phyloP scores from a whole-genome alignment of 179 eudicot genomes.

The Gypsophila paniculata region DNA sequence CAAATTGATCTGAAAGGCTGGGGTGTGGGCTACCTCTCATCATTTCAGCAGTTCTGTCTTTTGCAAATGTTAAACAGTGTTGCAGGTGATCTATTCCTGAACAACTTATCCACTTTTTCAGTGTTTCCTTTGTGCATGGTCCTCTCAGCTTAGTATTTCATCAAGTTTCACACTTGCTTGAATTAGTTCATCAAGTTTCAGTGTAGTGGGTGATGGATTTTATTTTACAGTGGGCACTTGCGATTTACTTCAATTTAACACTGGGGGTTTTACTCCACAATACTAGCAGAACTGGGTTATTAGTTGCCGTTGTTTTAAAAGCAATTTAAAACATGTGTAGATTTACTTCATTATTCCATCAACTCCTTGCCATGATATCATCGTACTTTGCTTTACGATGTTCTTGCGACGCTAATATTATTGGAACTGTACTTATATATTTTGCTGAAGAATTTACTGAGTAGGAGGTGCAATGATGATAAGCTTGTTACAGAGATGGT shows the following conservation, averaged over 20 bases:
- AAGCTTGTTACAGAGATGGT: neutral
- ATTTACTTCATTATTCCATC: neutral
- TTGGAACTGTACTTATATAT: neutral
- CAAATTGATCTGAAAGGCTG: constrained; percentile 98
- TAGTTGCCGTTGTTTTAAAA: neutral
- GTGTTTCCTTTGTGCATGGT: neutral
- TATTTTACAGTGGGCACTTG: neutral
- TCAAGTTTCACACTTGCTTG: no score
- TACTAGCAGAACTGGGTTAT: no score
- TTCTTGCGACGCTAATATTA: neutral
- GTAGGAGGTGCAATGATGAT: constrained; percentile 1
- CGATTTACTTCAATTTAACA: neutral
- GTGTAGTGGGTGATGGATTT: neutral
- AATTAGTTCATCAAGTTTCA: neutral
- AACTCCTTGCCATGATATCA: neutral
- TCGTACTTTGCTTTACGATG: neutral
- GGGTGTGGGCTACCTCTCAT: constrained; percentile 84
- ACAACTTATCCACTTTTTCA: neutral
- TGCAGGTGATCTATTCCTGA: constrained; percentile 55
- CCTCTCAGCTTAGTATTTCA: neutral
- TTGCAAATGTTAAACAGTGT: constrained; percentile 94
- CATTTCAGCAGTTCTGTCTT: constrained; percentile 94
- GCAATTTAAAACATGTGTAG: neutral
- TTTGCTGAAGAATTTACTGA: neutral
- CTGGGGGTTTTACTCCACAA: neutral